phyloP scores from a whole-genome alignment of 2,329 filamentous ascomycete genomes.

The Diaporthe ilicicola region DNA sequence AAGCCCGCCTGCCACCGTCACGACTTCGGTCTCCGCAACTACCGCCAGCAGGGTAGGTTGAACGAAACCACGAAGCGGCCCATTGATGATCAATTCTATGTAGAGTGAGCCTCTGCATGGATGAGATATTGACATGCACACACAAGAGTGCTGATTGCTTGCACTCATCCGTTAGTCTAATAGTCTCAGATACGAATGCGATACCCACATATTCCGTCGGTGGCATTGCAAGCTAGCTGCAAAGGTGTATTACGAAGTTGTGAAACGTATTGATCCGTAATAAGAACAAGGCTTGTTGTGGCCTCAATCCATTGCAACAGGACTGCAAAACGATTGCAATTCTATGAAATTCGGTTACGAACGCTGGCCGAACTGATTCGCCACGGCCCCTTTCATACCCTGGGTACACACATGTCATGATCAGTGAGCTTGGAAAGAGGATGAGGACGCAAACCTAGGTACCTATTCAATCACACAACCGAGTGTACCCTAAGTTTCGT shows the following conservation, averaged over 20 bases:
- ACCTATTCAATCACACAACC: neutral
- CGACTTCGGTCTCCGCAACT: slow-evolving; percentile 66
- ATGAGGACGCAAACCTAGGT: too few species aligned
- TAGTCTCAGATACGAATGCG: neutral
- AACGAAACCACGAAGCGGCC: slow-evolving; percentile 48
- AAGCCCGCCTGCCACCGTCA: slow-evolving; percentile 59
- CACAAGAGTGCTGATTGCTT: neutral
- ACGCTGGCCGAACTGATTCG: too few species aligned
- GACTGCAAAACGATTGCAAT: too few species aligned
- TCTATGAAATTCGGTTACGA: too few species aligned
- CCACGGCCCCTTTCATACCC: neutral
- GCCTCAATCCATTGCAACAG: neutral
- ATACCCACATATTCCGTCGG: neutral
- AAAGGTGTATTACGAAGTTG: neutral
- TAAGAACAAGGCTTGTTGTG: neutral
- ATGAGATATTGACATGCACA: fast-evolving
- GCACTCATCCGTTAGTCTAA: neutral
- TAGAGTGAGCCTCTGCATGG: slow-evolving; percentile 44
- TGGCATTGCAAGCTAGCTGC: neutral
- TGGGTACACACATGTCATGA: too few species aligned
- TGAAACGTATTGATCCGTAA: neutral
- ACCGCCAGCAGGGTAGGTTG: slow-evolving; percentile 57
- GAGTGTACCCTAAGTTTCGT: neutral
- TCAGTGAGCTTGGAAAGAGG: neutral
- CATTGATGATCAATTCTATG: slow-evolving; percentile 61